Conservation (phyloP, 2,329 filamentous ascomycete species). For the Trichoderma sp. region DNA sequence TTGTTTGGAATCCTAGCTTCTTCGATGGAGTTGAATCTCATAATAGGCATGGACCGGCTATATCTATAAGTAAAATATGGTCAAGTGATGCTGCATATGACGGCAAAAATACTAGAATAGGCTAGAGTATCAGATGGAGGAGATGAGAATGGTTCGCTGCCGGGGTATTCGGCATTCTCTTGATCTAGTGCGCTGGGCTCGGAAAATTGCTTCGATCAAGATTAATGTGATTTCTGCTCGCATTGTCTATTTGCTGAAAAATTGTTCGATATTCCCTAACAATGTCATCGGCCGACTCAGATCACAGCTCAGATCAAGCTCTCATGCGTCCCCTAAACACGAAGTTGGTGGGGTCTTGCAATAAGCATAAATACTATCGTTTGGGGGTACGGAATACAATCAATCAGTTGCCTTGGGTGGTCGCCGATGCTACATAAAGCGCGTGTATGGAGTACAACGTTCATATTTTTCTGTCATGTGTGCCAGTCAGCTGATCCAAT, state of each 20-base stretch:
- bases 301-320: not conserved
- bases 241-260: not conserved
- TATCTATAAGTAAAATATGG: not conserved
- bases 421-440: not conserved
- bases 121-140: not conserved
- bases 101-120: not conserved
- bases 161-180: not conserved
- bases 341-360: not conserved
- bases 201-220: not conserved
- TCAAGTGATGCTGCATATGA: not conserved
- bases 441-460: not conserved
- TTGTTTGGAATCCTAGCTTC: not conserved
- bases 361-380: not conserved
- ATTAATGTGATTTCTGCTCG: not conserved
- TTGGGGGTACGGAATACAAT: not conserved
- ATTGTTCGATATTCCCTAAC: not conserved
- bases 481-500: not conserved
- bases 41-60: not conserved
- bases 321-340: not conserved
- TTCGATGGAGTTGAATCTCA: not conserved
- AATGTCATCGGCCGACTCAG: not conserved
- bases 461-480: not conserved
- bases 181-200: not conserved
- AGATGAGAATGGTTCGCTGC: not conserved
- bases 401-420: not conserved